phyloP scores from a whole-genome alignment of 2,329 filamentous ascomycete species.

The Stachybotrys echinatus region DNA sequence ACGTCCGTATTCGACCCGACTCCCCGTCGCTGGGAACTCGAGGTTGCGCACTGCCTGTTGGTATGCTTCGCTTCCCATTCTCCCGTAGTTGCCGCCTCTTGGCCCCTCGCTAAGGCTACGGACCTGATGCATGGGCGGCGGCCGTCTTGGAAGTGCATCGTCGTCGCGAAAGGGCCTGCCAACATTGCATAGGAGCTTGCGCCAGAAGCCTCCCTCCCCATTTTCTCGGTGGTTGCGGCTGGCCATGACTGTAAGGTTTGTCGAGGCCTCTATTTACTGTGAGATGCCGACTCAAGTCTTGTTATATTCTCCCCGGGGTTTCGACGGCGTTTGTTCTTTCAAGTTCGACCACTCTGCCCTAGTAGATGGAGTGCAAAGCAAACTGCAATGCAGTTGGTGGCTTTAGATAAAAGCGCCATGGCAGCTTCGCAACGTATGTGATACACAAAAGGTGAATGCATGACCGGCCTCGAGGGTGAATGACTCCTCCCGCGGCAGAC shows the following conservation, averaged over 20 bases:
- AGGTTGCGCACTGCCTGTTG: background rate
- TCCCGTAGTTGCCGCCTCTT: background rate
- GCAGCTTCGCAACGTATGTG: background rate
- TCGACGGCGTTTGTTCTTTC: too few relatives aligned
- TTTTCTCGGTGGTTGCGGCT: background rate
- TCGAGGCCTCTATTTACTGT: constrained; percentile 2
- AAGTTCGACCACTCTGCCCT: too few relatives aligned
- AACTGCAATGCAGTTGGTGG: too few relatives aligned
- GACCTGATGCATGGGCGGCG: background rate
- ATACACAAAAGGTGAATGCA: background rate
- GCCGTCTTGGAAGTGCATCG: background rate
- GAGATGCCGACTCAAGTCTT: too few relatives aligned
- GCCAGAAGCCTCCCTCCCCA: background rate
- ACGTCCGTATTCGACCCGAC: background rate
- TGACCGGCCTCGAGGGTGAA: background rate
- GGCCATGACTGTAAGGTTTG: background rate
- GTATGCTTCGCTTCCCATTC: background rate
- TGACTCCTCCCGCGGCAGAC: background rate
- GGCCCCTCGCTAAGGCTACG: background rate
- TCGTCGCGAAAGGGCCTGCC: background rate
- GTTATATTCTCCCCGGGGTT: too few relatives aligned
- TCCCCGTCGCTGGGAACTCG: background rate
- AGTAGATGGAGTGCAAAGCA: too few relatives aligned
- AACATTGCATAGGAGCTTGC: background rate
- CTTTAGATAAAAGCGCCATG: too few relatives aligned